These are phyloP conservation scores for Tolypocladium amazonense DNA, from an alignment of 2,329 filamentous ascomycete genomes.

Conservation along the genomic window DNA sequence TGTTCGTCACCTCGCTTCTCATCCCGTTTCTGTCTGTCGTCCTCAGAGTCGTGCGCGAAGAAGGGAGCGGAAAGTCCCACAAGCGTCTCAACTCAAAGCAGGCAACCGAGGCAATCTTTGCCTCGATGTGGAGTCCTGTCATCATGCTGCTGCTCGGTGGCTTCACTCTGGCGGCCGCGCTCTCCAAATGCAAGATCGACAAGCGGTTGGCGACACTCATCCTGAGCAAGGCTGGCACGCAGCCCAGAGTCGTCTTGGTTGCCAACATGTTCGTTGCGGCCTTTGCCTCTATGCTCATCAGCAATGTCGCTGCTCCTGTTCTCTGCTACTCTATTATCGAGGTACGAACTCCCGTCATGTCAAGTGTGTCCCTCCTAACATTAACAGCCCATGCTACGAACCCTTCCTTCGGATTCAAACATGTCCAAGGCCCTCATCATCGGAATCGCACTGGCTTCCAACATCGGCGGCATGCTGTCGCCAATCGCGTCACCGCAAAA, in stretches of 20 bases:
- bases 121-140: slow-evolving; percentile 97
- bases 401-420: slow-evolving; percentile 76
- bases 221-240: slow-evolving; percentile 89
- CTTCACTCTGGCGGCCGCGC: slow-evolving; percentile 87
- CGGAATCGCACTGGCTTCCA: slow-evolving; percentile 88
- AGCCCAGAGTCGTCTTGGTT: slow-evolving; percentile 78
- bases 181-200: slow-evolving; percentile 96
- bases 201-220: slow-evolving; percentile 96
- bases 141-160: slow-evolving; percentile 96
- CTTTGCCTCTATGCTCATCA: slow-evolving; percentile 98
- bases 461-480: slow-evolving; percentile 91
- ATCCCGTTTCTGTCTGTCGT: slow-evolving; percentile 91
- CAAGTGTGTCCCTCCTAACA: slow-evolving; percentile 4
- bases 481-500: slow-evolving; percentile 97
- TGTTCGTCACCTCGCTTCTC: slow-evolving; percentile 90
- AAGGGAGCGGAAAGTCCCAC: slow-evolving; percentile 47
- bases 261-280: slow-evolving; percentile 98
- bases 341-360: slow-evolving; percentile 33
- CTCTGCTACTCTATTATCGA: slow-evolving; percentile 97
- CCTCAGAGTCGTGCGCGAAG: slow-evolving; percentile 71
- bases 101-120: slow-evolving; percentile 76
- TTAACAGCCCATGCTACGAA: slow-evolving; percentile 75
- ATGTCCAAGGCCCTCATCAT: slow-evolving; percentile 95
- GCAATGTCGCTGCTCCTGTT: slow-evolving; percentile 93
- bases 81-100: slow-evolving; percentile 65